Conservation (phyloP, 2,329 filamentous ascomycete species). For the Penicillium sp. region DNA sequence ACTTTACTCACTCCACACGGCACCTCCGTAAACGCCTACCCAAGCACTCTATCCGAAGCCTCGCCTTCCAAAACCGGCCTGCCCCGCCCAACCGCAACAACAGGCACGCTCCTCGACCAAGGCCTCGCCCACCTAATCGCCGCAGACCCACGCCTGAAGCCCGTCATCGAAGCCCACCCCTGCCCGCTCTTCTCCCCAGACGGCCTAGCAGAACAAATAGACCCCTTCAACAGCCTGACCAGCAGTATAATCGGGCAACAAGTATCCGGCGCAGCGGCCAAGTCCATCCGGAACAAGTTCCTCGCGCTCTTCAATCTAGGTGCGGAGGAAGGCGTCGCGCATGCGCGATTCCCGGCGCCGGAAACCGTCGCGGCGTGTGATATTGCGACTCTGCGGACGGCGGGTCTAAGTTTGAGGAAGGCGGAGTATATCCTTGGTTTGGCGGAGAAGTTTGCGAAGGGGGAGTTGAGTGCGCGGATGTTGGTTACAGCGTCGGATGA, state of each 20-base stretch:
- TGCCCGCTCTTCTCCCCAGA: slow-evolving; percentile 81
- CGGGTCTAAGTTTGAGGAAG: slow-evolving; percentile 90
- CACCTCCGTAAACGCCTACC: slow-evolving; percentile 53
- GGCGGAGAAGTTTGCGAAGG: slow-evolving; percentile 75
- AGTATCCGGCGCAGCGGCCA: slow-evolving; percentile 89
- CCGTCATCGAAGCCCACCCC: slow-evolving; percentile 72
- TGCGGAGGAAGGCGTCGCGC: slow-evolving; percentile 11
- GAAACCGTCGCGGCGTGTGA: slow-evolving; percentile 68
- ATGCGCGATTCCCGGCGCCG: slow-evolving; percentile 70
- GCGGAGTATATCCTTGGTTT: slow-evolving; percentile 92
- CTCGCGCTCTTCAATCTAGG: slow-evolving; percentile 68
- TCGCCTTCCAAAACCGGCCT: slow-evolving; percentile 47
- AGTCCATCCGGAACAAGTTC: slow-evolving; percentile 86
- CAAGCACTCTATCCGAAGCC: slow-evolving; percentile 40
- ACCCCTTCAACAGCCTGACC: slow-evolving; percentile 82
- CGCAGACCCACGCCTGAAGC: slow-evolving; percentile 72
- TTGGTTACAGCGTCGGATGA: slow-evolving; percentile 81
- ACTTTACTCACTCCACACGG: slow-evolving; percentile 53
- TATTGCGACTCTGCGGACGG: slow-evolving; percentile 73
- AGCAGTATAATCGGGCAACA: slow-evolving; percentile 96
- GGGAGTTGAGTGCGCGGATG: slow-evolving; percentile 76
- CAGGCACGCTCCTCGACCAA: slow-evolving; percentile 72
- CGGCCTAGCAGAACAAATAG: slow-evolving; percentile 80
- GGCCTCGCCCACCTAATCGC: slow-evolving; percentile 75
- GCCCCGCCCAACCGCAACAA: slow-evolving; percentile 60